These are phyloP conservation scores for Mycena citricolor DNA, from an alignment of 1,284 basidiomycete species.

Conservation along the genomic window DNA sequence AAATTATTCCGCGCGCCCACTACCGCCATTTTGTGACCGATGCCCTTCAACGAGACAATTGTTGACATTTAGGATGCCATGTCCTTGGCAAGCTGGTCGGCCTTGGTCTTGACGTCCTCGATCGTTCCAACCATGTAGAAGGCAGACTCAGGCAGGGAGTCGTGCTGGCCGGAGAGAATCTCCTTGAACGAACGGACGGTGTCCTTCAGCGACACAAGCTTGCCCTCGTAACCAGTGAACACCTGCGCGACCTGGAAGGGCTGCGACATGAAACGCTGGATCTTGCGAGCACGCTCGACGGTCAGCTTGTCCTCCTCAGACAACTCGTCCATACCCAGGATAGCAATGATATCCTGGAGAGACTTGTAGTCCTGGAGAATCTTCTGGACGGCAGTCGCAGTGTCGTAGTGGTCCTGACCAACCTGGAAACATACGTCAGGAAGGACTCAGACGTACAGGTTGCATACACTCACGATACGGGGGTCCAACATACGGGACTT, in stretches of 20 bases:
- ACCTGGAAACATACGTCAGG: constrained; percentile 42
- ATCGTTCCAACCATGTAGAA: constrained; percentile 95
- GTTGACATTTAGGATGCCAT: constrained; percentile 48
- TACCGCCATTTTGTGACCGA: no score
- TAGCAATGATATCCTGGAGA: constrained; percentile 95
- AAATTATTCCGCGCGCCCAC: no score
- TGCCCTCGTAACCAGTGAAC: constrained; percentile 98
- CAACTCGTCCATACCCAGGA: constrained; percentile 99
- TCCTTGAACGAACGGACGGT: constrained; percentile 94
- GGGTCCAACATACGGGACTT: constrained; percentile 99
- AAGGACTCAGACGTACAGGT: not conserved
- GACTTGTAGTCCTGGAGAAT: constrained; percentile 99
- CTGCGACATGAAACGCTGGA: constrained; percentile 98
- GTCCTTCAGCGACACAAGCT: constrained; percentile 92
- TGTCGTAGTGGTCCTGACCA: constrained; percentile 89
- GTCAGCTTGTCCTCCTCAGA: constrained; percentile 99
- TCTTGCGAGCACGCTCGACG: constrained; percentile 88
- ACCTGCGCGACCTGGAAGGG: constrained; percentile 99
- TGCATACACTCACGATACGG: constrained; percentile 76
- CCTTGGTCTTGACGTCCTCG: constrained; percentile 95
- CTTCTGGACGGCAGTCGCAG: constrained; percentile 95
- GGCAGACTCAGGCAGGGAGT: constrained; percentile 88
- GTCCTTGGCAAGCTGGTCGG: constrained; percentile 93
- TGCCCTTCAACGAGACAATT: no score
- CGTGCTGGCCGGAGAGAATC: constrained; percentile 89